Evolutionary conservation across 2,329 filamentous ascomycete genomes (phyloP), one percentile per base, ranked within the genome.

Genomic region (Aspergillus aculeatinus): DNA sequence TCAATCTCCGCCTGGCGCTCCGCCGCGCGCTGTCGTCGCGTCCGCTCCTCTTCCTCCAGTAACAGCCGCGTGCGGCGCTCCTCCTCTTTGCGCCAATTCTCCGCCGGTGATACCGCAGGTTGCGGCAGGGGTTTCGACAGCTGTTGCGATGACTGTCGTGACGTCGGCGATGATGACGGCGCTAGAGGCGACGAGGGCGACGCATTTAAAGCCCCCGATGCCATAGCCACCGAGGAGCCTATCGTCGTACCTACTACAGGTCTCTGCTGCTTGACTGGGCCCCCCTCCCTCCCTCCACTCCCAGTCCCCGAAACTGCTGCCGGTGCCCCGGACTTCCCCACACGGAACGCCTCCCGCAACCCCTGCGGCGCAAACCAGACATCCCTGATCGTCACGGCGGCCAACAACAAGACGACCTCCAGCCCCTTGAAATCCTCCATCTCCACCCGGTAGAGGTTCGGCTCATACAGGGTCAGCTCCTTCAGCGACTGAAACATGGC

Each of bases 401-500:
- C 79, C 0, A 89, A 77, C 29, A 88, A 70, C 23, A 98, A 77
- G 1, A 93, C 88, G 1, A 98, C 85, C 73, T 99, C 95, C 4
- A 98, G 80, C 0, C 95, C 95, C 75, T 97, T 98, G 59, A 89
- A 87, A 76, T 99, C 95, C 74, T 99, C 92, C 63, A 98, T 87
- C 48, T 98, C 93, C 11, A 98, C 89, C 6, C 95, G 84, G 62
- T 89, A 88, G 71, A 98, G 82, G 72, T 98, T 98, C 5, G 94
- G 91, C 76, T 99, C 91, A 79, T 98, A 97, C 48, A 99, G 83
- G 2, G 93, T 96, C 60, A 98, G 77, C 67, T 93, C 90, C 66
- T 86, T 88, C 27, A 88, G 81, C 19, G 85, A 83, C 65, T 89
- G 87, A 81, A 93, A 96, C 68, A 98, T 84, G 2, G 92, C 92